Evolutionary conservation across 1,284 basidiomycete genomes (phyloP).

Genomic region (Ganoderma boninense): DNA sequence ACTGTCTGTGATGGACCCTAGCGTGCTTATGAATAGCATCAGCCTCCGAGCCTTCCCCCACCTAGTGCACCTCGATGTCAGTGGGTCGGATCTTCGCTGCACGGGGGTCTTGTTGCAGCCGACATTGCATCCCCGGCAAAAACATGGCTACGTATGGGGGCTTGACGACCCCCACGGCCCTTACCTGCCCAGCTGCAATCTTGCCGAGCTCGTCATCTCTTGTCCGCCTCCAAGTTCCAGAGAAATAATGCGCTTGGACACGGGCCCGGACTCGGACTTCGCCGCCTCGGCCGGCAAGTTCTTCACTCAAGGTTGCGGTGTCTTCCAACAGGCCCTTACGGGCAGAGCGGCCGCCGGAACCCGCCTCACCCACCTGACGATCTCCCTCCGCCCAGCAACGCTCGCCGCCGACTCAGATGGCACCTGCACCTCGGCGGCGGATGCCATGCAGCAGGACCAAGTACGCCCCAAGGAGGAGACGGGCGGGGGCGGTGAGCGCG

Average conservation of each 20-base stretch:
- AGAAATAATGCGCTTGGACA: no score
- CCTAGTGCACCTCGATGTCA: neutral
- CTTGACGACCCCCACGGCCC: neutral
- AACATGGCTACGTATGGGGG: neutral
- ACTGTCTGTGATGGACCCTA: neutral
- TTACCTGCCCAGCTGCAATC: neutral
- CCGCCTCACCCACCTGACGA: neutral
- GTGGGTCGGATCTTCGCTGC: neutral
- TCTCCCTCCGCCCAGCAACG: neutral
- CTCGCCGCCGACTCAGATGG: neutral
- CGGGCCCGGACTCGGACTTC: neutral
- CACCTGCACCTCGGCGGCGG: neutral
- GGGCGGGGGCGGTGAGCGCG: neutral
- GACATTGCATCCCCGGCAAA: neutral
- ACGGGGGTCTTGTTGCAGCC: neutral
- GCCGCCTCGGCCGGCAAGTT: neutral
- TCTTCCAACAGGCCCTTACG: neutral
- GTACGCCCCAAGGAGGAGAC: neutral
- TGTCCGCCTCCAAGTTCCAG: neutral
- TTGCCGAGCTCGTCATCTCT: neutral
- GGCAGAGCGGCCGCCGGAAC: neutral
- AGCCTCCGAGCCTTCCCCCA: neutral
- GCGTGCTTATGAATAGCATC: neutral
- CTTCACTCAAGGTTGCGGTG: neutral
- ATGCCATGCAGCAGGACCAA: neutral